Evolutionary conservation across 306 rosid species (phyloP), one percentile per base, ranked within the genome.

Genomic region (Castanea crenata): DNA sequence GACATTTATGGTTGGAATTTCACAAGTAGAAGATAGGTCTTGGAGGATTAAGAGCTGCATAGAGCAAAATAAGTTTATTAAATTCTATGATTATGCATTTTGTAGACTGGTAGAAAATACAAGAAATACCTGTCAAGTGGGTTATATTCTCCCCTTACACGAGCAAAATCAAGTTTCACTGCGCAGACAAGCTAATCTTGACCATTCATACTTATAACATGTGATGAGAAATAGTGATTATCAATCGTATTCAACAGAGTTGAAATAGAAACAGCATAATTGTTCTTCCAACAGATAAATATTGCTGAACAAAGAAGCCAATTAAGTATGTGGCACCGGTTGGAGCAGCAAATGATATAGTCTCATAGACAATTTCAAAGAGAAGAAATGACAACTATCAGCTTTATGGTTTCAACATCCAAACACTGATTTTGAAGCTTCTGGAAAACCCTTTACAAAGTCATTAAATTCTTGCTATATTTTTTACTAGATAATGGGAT

Each of bases 201-300:
- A 5, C 86, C 97, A 79, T 95, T 85, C 85, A 86, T 41, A 64
- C 79, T 80, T 38, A 95, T 82, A 2, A 97, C 99, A 98, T 93
- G 65, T 1, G 6, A 55, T 57, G 13, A 52, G 18, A 69, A 25
- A 23, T 32, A 32, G 35, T 29, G 1, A 29, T 65, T 13, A 34
- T 5, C 1, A 7, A 5, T 29, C 5, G 6, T 19, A n/a, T 14
- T 44, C 3, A 64, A 31, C 46, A 3, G 12, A 3, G 6, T 2
- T 1, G 3, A 12, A 29, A 63, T 7, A 10, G 18, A 63, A 13
- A 63, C 69, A 38, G 46, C 41, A 11, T 31, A 15, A 21, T 4
- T 3, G 20, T 21, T 10, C 21, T n/a, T 58, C 7, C 64, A 10
- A 12, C 64, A 58, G 64, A 23, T 21, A 58, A 21, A 58, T 21